These are phyloP conservation scores for Salvia sclarea DNA, from an alignment of 305 asterid species.

Conservation along the genomic window DNA sequence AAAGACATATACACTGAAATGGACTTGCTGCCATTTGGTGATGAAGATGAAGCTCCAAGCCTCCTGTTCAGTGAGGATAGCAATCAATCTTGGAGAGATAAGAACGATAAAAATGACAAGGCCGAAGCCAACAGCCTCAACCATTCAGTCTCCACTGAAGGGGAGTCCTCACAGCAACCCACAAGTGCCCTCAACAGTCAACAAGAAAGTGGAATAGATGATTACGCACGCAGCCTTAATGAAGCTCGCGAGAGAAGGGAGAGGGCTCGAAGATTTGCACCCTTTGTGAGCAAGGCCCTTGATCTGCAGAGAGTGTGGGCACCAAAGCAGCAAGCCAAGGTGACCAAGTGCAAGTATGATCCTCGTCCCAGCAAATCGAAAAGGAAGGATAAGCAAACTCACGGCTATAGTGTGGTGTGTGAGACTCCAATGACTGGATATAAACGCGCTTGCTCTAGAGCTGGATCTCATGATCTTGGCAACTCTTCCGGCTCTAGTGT, in stretches of 20 bases:
- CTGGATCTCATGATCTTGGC: slow-evolving; percentile 32
- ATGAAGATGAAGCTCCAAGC: slow-evolving; percentile 68
- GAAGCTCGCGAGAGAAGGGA: slow-evolving; percentile 86
- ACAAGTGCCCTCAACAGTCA: slow-evolving; percentile 35
- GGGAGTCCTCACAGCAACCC: slow-evolving; percentile 46
- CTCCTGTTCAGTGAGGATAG: slow-evolving; percentile 86
- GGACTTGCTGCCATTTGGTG: slow-evolving; percentile 93
- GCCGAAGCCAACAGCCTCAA: slow-evolving; percentile 46
- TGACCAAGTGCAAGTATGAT: slow-evolving; percentile 47
- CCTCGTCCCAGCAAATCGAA: slow-evolving; percentile 51
- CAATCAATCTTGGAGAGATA: slow-evolving; percentile 84
- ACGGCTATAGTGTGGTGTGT: slow-evolving; percentile 52
- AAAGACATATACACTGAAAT: slow-evolving; percentile 55
- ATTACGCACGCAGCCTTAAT: slow-evolving; percentile 52
- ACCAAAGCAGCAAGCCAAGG: slow-evolving; percentile 70
- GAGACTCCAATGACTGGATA: slow-evolving; percentile 80
- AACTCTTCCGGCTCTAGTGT: slow-evolving; percentile 48
- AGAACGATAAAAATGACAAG: slow-evolving; percentile 49
- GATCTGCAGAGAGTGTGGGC: slow-evolving; percentile 96
- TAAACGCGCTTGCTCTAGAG: slow-evolving; percentile 41
- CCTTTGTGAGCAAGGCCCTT: slow-evolving; percentile 56
- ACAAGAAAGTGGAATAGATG: slow-evolving; percentile 41
- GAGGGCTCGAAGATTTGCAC: slow-evolving; percentile 56
- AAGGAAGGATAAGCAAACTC: slow-evolving; percentile 47
- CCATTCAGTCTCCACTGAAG: slow-evolving; percentile 56